Percentiles rank a stretch among this genome's conserved stretches.
These are phyloP conservation scores for Neoboletus magnificus DNA, from an alignment of 768 basidiomycete genomes.

Conservation along the genomic window DNA sequence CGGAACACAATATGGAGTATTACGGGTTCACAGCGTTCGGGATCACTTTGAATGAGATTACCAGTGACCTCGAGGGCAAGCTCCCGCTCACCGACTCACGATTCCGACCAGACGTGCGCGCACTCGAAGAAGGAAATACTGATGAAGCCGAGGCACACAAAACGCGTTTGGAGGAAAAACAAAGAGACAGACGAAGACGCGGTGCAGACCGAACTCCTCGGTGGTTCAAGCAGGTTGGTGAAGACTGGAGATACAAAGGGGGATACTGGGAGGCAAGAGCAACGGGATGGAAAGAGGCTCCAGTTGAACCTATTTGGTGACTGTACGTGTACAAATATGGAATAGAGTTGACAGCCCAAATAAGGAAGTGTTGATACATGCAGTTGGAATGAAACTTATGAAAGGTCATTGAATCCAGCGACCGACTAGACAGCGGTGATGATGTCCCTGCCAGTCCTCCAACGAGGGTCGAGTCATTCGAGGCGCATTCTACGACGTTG, in stretches of 20 bases:
- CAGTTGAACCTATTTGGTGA: constrained; percentile 60
- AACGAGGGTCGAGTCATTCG: constrained; percentile 9
- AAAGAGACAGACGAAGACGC: constrained; percentile 64
- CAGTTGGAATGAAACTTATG: too few relatives aligned
- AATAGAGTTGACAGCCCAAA: not conserved
- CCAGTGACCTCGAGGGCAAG: constrained; percentile 56
- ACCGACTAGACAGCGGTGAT: not conserved
- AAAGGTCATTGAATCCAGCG: not conserved
- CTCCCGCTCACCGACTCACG: constrained; percentile 83
- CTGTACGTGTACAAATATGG: not conserved
- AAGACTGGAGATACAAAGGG: constrained; percentile 74
- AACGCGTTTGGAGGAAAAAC: constrained; percentile 65
- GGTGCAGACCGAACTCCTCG: constrained; percentile 59
- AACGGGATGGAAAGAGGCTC: constrained; percentile 55
- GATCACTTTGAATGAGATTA: constrained; percentile 79
- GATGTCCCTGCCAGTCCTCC: constrained; percentile 25
- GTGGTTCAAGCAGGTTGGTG: constrained; percentile 71
- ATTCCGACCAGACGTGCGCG: constrained; percentile 75
- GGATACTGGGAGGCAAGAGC: constrained; percentile 81
- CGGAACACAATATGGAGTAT: constrained; percentile 63
- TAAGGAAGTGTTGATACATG: not conserved
- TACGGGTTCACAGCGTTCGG: constrained; percentile 84
- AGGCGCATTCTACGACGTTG: constrained; percentile 24
- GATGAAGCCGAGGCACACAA: constrained; percentile 74
- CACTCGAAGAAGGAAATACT: constrained; percentile 73